Percentiles rank a stretch among this genome's conserved stretches.
Evolutionary conservation across 2,329 filamentous ascomycete genomes (phyloP).

Genomic region (Fusarium pseudograminearum): DNA sequence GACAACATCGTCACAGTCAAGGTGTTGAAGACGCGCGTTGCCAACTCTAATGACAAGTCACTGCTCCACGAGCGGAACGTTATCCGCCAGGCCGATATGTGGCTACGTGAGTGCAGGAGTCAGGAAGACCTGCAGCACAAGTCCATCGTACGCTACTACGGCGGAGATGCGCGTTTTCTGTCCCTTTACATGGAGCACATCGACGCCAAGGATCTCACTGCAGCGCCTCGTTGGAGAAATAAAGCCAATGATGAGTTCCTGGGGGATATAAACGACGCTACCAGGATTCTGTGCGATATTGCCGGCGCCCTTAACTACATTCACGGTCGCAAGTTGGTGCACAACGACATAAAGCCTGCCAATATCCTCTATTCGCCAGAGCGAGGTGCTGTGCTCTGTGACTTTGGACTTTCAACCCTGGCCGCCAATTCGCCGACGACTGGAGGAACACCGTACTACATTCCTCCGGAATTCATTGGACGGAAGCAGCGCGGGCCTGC

Average conservation of each 20-base stretch:
- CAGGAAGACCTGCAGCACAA: constrained; percentile 67
- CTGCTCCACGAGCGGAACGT: constrained; percentile 66
- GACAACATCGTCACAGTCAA: constrained; percentile 70
- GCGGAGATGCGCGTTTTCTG: constrained; percentile 69
- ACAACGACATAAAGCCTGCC: constrained; percentile 73
- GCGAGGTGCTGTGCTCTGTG: constrained; percentile 69
- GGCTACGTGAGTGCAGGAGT: constrained; percentile 68
- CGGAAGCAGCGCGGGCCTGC: constrained; percentile 64
- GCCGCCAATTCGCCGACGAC: constrained; percentile 60
- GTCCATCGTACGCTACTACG: constrained; percentile 69
- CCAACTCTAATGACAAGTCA: constrained; percentile 57
- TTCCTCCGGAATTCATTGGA: constrained; percentile 71
- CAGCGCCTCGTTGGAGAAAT: constrained; percentile 63
- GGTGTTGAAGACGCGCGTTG: constrained; percentile 66
- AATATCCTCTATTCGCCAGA: constrained; percentile 71
- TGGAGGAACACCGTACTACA: constrained; percentile 71
- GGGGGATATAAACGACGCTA: constrained; percentile 62
- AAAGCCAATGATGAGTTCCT: constrained; percentile 61
- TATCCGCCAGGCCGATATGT: constrained; percentile 70
- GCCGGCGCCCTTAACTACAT: constrained; percentile 67
- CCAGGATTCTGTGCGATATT: constrained; percentile 67
- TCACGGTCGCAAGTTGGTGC: constrained; percentile 64
- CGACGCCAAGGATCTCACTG: constrained; percentile 66
- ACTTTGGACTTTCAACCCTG: constrained; percentile 68
- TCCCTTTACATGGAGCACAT: constrained; percentile 73